Percentiles rank a stretch among this genome's conserved stretches.
phyloP scores from a whole-genome alignment of 306 rosid species.

The Bauhinia variegata region DNA sequence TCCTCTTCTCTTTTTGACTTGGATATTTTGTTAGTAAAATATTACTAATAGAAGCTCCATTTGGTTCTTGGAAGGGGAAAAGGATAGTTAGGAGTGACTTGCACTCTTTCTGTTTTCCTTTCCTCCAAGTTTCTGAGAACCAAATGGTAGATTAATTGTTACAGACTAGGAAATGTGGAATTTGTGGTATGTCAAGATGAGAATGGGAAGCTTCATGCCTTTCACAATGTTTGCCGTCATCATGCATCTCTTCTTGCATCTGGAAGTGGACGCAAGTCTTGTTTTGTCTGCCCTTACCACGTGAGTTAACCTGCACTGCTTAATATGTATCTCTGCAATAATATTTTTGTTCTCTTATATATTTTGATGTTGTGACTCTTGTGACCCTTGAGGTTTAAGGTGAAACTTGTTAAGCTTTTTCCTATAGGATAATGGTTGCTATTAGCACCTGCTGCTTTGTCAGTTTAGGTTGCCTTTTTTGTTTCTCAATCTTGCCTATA shows the following conservation, averaged over 20 bases:
- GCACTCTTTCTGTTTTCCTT: slow-evolving; percentile 38
- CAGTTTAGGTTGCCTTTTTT: slow-evolving; percentile 13
- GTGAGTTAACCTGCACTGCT: slow-evolving; percentile 51
- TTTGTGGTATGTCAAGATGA: slow-evolving; percentile 81
- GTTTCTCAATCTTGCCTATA: not conserved
- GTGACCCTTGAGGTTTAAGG: slow-evolving; percentile 6
- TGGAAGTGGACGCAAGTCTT: slow-evolving; percentile 74
- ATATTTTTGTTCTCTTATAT: slow-evolving; percentile 11
- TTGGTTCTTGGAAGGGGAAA: slow-evolving; percentile 45
- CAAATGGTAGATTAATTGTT: slow-evolving; percentile 40
- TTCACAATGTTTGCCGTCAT: slow-evolving; percentile 93
- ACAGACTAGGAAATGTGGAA: slow-evolving; percentile 78
- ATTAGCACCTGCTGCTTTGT: slow-evolving; percentile 7
- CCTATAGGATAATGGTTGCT: slow-evolving; percentile 10
- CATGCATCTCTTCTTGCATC: slow-evolving; percentile 81
- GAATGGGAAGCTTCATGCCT: slow-evolving; percentile 59
- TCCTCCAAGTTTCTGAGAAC: slow-evolving; percentile 46
- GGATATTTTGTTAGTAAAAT: slow-evolving; percentile 22
- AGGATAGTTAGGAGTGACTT: slow-evolving; percentile 28
- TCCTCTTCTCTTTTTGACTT: slow-evolving; percentile 1
- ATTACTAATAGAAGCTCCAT: slow-evolving; percentile 37
- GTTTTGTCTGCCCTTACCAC: slow-evolving; percentile 96
- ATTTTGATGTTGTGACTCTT: not conserved
- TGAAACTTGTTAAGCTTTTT: slow-evolving; percentile 21
- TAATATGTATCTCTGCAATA: slow-evolving; percentile 4